phyloP scores from a whole-genome alignment of 495 filamentous ascomycete genomes.

The Podospora bellae-mahoneyi region DNA sequence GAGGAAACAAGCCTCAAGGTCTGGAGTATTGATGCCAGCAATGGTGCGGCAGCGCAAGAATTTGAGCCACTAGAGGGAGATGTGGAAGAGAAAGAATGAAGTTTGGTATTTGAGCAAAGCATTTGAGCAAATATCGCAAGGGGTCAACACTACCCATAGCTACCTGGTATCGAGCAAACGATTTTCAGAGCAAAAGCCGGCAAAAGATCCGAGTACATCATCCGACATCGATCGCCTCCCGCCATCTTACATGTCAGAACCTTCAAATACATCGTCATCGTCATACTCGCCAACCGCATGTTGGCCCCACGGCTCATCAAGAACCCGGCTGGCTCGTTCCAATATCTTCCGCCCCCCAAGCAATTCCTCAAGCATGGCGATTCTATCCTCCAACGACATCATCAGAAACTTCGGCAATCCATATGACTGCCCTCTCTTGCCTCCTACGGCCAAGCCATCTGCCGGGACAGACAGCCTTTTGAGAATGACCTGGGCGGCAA shows the following conservation, averaged over 20 bases:
- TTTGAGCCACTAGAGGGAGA: not conserved
- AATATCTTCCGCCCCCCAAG: constrained; percentile 55
- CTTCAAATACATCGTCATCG: no score
- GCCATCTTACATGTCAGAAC: constrained; percentile 1
- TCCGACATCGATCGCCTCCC: no score
- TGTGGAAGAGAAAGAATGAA: not conserved
- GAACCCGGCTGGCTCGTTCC: constrained; percentile 42
- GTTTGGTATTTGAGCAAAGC: not conserved
- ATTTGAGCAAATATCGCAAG: not conserved
- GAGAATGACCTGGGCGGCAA: constrained; percentile 70
- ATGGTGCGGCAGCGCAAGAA: not conserved
- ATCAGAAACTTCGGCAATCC: constrained; percentile 57
- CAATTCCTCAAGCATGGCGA: constrained; percentile 41
- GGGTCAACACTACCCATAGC: not conserved
- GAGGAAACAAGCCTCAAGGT: constrained; percentile 63
- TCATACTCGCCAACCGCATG: not conserved
- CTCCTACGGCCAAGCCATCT: constrained; percentile 19
- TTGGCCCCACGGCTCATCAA: constrained; percentile 37
- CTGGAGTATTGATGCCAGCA: constrained; percentile 48
- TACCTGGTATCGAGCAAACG: not conserved
- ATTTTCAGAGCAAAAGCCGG: not conserved
- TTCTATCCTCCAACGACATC: constrained; percentile 51
- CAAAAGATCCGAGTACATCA: not conserved
- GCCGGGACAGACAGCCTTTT: constrained; percentile 44
- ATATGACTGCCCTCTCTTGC: constrained; percentile 23